These are phyloP conservation scores for Spiromastix sp. DNA, from an alignment of 2,329 filamentous ascomycete genomes.

Conservation along the genomic window DNA sequence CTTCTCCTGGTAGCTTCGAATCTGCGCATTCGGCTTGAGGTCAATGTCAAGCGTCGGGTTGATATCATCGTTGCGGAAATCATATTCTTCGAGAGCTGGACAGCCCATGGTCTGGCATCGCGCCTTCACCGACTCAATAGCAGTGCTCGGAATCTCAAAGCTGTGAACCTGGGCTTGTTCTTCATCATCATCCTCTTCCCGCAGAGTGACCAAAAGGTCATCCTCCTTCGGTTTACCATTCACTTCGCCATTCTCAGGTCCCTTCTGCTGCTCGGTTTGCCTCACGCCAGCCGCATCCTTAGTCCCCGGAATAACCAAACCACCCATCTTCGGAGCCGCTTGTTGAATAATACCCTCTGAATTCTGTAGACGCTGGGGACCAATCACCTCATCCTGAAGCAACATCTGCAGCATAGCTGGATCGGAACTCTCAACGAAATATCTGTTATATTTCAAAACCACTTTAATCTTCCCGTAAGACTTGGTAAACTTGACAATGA, in stretches of 20 bases:
- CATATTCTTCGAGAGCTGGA: conserved; percentile 91
- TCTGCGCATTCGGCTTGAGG: conserved; percentile 76
- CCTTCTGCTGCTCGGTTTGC: conserved; percentile 48
- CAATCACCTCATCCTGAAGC: conserved; percentile 75
- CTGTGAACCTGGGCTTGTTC: conserved; percentile 84
- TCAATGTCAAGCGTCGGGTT: conserved; percentile 94
- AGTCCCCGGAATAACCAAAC: conserved; percentile 85
- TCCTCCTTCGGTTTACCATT: conserved; percentile 43
- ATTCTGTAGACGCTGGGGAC: conserved; percentile 64
- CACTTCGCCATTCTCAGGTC: conserved; percentile 22
- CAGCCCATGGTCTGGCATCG: conserved; percentile 78
- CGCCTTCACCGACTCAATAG: conserved; percentile 79
- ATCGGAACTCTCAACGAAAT: conserved; percentile 87
- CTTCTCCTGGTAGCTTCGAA: conserved; percentile 92
- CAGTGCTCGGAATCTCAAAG: conserved; percentile 76
- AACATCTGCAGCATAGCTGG: conserved; percentile 75
- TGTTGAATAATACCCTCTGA: conserved; percentile 65
- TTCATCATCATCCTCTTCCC: conserved; percentile 71
- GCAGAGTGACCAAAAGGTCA: conserved; percentile 59
- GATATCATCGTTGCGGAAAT: conserved; percentile 81
- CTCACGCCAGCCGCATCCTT: conserved; percentile 83
- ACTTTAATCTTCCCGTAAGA: conserved; percentile 95
- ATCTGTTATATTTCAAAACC: conserved; percentile 87
- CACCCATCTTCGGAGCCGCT: conserved; percentile 74
- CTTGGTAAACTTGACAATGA: conserved; percentile 72